Base-by-base conservation (phyloP, 345 rosid species). In the Raphanus raphanistrum region DNA sequence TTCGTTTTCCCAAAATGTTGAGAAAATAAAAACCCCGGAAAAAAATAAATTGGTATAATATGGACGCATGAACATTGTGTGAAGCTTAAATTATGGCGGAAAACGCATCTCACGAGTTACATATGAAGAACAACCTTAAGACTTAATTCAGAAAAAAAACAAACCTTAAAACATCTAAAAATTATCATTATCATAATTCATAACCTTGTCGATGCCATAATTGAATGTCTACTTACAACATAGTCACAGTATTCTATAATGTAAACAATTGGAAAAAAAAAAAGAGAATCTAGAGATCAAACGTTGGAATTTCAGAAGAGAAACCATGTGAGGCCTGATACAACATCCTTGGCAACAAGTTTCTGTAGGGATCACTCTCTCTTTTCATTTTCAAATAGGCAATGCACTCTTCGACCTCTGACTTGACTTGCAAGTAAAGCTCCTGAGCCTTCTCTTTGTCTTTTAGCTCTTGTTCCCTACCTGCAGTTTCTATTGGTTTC, bases 401-500 rank as follows among this genome's bases (percentile, higher is more conserved):
- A 7, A 93, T 52, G 81, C 86, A 82, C 10, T 76, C 79, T 80
- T 87, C 88, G 0, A 90, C 90, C 83, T 91, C 93, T 3, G 86
- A 84, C 84, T 88, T 88, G n/a, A 91, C 83, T 62, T 88, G 81
- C 50, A 86, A 35, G 81, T 93, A 90, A 62, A 93, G 9, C 82
- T 88, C 84, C 11, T 87, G 88, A 38, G 89, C 84, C 65, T 83
- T 88, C 15, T 84, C 81, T 62, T 65, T 85, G 75, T 88, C 92
- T 63, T 59, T 80, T 41, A 90, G 55, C 66, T 85, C 92, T 66
- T 77, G 54, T 66, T 78, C 79, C 84, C 70, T 84, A 76, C 86
- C 94, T 87, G 81, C 73, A 8, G 91, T 87, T 64, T 90, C 87
- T 16, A 94, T 89, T 63, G 98, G 93, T 77, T 88, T 91, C n/a